A percentile compares a stretch with the other conserved stretches of the same genome.
These are phyloP conservation scores for Dactylis glomerata DNA, from an alignment of 176 grass and related monocot genomes.

Conservation along the genomic window DNA sequence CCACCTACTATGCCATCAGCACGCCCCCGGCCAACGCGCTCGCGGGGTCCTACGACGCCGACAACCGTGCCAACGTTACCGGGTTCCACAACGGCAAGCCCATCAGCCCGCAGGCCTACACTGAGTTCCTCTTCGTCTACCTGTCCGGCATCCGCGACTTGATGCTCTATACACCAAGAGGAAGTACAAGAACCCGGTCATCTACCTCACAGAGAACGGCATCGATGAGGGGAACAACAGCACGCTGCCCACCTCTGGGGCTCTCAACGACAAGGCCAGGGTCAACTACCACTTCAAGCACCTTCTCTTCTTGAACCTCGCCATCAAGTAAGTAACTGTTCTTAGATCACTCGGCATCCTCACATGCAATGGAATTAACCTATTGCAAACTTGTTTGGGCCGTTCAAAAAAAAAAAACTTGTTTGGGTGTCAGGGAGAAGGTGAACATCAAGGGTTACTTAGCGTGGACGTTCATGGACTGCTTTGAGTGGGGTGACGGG, in stretches of 20 bases:
- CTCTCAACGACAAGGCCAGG: conserved; percentile 45
- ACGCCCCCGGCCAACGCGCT: conserved; percentile 5
- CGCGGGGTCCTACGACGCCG: conserved; percentile 21
- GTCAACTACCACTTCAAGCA: conserved; percentile 43
- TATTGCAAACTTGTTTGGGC: background rate
- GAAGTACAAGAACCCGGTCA: conserved; percentile 44
- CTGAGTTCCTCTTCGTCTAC: conserved; percentile 45
- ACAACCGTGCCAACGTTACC: conserved; percentile 36
- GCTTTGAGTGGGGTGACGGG: conserved; percentile 60
- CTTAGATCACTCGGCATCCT: too few species aligned
- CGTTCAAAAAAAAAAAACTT: too few species aligned
- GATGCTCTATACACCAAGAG: conserved; percentile 50
- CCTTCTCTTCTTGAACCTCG: conserved; percentile 29
- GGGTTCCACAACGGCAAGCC: conserved; percentile 1
- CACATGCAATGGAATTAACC: too few species aligned
- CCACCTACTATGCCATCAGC: conserved; percentile 30
- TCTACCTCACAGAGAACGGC: conserved; percentile 63
- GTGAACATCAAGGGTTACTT: conserved; percentile 59
- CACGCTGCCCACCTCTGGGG: conserved; percentile 22
- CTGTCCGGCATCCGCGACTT: conserved; percentile 43
- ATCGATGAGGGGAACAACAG: conserved; percentile 45
- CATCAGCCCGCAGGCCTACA: conserved; percentile 19
- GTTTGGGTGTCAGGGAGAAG: conserved; percentile 28
- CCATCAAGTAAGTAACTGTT: conserved; percentile 66
- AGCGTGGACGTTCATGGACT: conserved; percentile 68